Evolutionary conservation across 352 stramenopile genomes (phyloP), one percentile per base, ranked within the genome.

Genomic region (Phytophthora pluvialis): DNA sequence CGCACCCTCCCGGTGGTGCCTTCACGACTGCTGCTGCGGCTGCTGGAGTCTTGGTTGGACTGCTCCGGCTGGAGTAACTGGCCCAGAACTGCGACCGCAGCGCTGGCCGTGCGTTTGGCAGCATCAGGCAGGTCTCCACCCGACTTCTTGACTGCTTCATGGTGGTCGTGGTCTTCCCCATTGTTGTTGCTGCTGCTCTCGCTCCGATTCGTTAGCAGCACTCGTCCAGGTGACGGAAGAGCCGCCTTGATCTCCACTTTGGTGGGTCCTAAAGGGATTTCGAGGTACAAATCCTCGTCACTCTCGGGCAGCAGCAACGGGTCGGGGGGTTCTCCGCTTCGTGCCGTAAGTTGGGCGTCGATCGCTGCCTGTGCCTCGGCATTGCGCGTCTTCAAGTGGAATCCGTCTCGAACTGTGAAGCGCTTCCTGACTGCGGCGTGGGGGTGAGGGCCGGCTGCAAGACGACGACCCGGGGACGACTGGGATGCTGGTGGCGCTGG

Each of bases 341-440:
- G 39, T 16, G 16, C 25, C 4, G 54, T 47, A 15, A 88, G 46
- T 15, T 74, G 65, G 25, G 78, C 60, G 46, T 88, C 78, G 18
- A 91, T 75, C 36, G 60, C 70, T 13, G 62, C 70, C 3, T 73
- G 58, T 26, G 62, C 60, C 45, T 89, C 82, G 38, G 84, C 72
- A 38, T 89, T 90, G 42, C 68, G 73, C 3, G 68, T 74, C 46
- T 83, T 88, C 8, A 92, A 49, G 64, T 92, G 83, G 60, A 92
- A 92, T 13, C 83, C 83, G 47, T 92, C 83, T 12, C 83, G 83
- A 11, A 90, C 73, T 0, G 79, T 80, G 49, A 90, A 90, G 25
- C 70, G 73, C 45, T 86, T 88, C n/a, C 58, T 65, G 3, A 12
- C 12, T 10, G 33, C 25, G 1, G 47, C 39, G 42, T 63, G 49